Evolutionary conservation across 768 basidiomycete genomes (phyloP), one percentile per base, ranked within the genome.

Genomic region (Ramaria rubella): DNA sequence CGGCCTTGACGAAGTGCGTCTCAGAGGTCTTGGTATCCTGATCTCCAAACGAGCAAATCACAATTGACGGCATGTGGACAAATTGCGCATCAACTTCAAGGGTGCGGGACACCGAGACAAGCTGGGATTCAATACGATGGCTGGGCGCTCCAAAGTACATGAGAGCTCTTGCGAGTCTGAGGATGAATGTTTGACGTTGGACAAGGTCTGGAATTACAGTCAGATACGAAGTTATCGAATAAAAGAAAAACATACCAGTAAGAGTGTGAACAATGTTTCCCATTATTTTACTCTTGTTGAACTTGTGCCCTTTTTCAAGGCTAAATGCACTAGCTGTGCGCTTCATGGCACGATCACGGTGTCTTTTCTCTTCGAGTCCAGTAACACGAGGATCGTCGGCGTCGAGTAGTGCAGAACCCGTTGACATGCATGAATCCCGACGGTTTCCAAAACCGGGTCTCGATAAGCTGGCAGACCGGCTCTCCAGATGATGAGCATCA

Each of bases 131-230:
- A 58, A 97, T 89, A 30, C 94, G 83, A 72, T 97, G 94, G 23
- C 90, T 92, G 0, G 93, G 92, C 17, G 93, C 90, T 4, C 93
- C 92, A 65, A 90, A 94, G 12, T 84, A 84, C 89, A 97, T 94
- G 38, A 96, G 75, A 17, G 90, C 84, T 59, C 85, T 81, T 15
- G 92, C 90, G 26, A 96, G 79, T 66, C 83, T 90, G 67, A 93
- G 79, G 31, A 96, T 71, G 71, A 95, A 97, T 55, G 83, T 81
- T 61, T 94, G 92, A 55, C 94, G 80, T 59, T 86, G 80, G 43
- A 87, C 71, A 67, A 93, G 82, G 14, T 89, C 93, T 85, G 69
- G 67, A 44, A 55, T n/a, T 33, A 36, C 44, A 31, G 26, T 56
- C 31, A 62, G 50, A 19, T 23, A n/a, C 19, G 11, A 46, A 21